phyloP scores from a whole-genome alignment of 2,329 filamentous ascomycete genomes.

The Thelonectria rubi region DNA sequence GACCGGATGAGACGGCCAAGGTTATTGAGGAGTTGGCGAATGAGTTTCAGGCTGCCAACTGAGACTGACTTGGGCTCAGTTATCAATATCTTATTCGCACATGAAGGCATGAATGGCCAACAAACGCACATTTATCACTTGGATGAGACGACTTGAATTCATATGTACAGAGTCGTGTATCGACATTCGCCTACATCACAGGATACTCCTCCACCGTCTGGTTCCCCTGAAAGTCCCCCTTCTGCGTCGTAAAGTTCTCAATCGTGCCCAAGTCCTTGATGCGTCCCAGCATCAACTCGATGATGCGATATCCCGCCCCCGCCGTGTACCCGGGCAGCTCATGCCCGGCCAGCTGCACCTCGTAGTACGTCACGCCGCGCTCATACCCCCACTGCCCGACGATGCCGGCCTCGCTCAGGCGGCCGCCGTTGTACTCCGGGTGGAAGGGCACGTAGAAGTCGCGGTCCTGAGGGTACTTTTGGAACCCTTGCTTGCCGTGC shows the following conservation, averaged over 20 bases:
- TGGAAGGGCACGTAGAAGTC: conserved; percentile 75
- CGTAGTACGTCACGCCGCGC: conserved; percentile 76
- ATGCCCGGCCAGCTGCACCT: conserved; percentile 72
- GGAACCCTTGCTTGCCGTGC: conserved; percentile 76
- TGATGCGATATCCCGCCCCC: conserved; percentile 41
- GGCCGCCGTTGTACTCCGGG: conserved; percentile 52
- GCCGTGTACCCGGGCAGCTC: conserved; percentile 43
- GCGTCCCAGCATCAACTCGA: conserved; percentile 41
- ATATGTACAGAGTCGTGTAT: no score
- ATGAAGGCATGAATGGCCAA: background rate
- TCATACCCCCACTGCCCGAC: conserved; percentile 77
- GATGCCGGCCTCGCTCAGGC: conserved; percentile 68
- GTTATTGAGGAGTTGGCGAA: background rate
- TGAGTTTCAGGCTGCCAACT: conserved; percentile 1
- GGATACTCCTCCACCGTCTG: background rate
- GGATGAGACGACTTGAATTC: background rate
- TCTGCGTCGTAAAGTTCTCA: conserved; percentile 38
- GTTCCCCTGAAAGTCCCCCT: conserved; percentile 33
- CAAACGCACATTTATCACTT: no score
- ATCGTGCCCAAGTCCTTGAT: conserved; percentile 36
- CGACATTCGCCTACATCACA: background rate
- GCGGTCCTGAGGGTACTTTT: conserved; percentile 52
- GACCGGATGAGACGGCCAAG: background rate
- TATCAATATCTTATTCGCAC: no score
- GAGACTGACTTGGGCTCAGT: background rate